A percentile compares a stretch with the other conserved stretches of the same genome.
These are phyloP conservation scores for Thelephora aurantiotincta DNA, from an alignment of 768 basidiomycete species.

Conservation along the genomic window DNA sequence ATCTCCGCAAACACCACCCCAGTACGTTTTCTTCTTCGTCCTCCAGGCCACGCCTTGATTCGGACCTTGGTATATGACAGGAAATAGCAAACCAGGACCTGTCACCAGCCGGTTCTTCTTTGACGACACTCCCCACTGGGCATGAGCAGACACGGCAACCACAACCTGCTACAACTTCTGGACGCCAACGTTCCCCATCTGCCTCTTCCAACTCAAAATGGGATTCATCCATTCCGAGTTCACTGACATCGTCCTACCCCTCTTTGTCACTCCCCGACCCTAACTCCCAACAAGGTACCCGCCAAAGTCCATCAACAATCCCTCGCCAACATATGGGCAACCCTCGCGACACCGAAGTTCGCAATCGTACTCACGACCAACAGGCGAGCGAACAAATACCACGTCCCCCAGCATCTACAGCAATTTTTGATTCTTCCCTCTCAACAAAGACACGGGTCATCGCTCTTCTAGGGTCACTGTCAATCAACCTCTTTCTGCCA, in stretches of 20 bases:
- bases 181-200: conserved; percentile 9
- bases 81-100: too few species aligned
- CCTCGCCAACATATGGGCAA: conserved; percentile 13
- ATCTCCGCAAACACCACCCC: too few species aligned
- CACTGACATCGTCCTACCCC: conserved; percentile 46
- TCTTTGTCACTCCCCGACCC: conserved; percentile 61
- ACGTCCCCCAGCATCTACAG: conserved; percentile 42
- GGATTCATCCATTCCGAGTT: conserved; percentile 50
- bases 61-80: too few species aligned
- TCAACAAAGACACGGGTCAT: conserved; percentile 52
- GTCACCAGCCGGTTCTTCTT: too few species aligned
- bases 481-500: conserved; percentile 75
- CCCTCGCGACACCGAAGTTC: conserved; percentile 12
- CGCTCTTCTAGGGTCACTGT: conserved; percentile 58
- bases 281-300: conserved; percentile 19
- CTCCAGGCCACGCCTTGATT: too few species aligned
- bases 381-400: conserved; percentile 7
- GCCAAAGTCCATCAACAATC: conserved; percentile 21
- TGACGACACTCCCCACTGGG: too few species aligned
- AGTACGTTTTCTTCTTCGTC: too few species aligned
- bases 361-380: conserved; percentile 6
- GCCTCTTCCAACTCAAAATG: conserved; percentile 36
- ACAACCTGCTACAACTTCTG: too few species aligned
- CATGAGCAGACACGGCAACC: too few species aligned
- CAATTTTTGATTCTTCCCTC: conserved; percentile 57